Base-by-base conservation (phyloP, 306 rosid species). In the Corylus avellana region DNA sequence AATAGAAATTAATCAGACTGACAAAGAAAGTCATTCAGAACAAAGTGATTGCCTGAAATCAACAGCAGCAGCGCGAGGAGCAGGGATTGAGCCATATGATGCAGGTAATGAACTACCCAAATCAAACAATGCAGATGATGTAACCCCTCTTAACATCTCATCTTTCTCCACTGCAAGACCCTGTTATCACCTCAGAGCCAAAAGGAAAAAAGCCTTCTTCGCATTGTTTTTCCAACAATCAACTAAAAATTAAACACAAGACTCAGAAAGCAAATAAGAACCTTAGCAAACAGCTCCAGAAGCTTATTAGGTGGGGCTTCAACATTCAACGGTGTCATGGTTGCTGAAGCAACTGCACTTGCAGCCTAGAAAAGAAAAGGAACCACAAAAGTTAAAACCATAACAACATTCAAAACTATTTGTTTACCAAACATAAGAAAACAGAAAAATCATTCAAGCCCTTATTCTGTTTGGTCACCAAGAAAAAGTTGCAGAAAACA, bases 121-220 rank as follows among this genome's bases (percentile, higher is more conserved):
- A 83, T 89, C 93, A 27, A 61, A 53, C 46, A 76, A 46, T 25
- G 85, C 84, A 81, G 89, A 75, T 56, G 90, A 83, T 20, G 90
- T 58, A 81, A 82, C 76, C 79, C 90, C 97, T 85, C 90, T 92
- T 53, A 76, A 7, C 57, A 73, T 50, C 72, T 84, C 92, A 73
- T 87, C 90, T 69, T 91, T 91, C 79, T 91, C 97, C 77, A 57
- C 97, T 77, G 97, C 90, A 92, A 94, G 97, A 78, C 98, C 97
- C 98, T 92, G 97, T 80, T 74, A 81, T 81, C 70, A 83, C 72
- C 80, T 91, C 84, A 90, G 87, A 84, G 75, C 81, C 84, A 78
- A 79, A 70, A 73, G 17, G 39, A 7, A 2, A 27, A 18, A 67
- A 12, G 18, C 8, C 3, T 67, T 18, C 76, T 76, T 75, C 75